A percentile compares a stretch with the other conserved stretches of the same genome.
phyloP scores from a whole-genome alignment of 495 filamentous ascomycete species.

The Penicillium lividum region DNA sequence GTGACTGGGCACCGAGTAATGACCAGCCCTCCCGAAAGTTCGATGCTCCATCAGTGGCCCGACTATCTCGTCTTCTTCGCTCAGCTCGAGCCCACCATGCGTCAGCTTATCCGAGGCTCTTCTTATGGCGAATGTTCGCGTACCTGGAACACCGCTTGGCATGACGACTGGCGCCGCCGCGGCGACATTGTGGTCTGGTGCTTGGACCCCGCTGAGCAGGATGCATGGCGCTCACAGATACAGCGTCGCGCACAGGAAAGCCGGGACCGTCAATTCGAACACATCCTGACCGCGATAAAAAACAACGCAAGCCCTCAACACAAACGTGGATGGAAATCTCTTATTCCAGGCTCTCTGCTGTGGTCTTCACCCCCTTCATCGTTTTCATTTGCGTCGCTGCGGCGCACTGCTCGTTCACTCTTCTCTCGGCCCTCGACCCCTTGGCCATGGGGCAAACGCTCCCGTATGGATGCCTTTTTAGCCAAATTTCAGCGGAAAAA shows the following conservation, averaged over 20 bases:
- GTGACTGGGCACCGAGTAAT: conserved; percentile 4
- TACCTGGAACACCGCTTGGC: conserved; percentile 76
- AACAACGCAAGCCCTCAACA: conserved; percentile 22
- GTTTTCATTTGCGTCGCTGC: conserved; percentile 14
- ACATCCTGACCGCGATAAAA: conserved; percentile 33
- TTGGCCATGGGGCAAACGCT: conserved; percentile 32
- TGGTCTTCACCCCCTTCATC: conserved; percentile 7
- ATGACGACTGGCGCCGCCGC: conserved; percentile 81
- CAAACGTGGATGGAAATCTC: conserved; percentile 24
- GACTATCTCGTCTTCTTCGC: conserved; percentile 67
- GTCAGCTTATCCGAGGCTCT: conserved; percentile 50
- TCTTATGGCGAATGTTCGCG: conserved; percentile 69
- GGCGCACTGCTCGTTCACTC: conserved; percentile 9
- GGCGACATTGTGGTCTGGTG: conserved; percentile 91
- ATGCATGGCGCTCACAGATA: conserved; percentile 30
- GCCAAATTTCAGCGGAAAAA: conserved; percentile 11
- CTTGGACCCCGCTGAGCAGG: conserved; percentile 41
- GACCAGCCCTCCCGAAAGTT: neutral
- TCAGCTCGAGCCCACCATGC: conserved; percentile 56
- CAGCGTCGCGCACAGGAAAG: conserved; percentile 23
- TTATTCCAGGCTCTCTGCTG: conserved; percentile 3
- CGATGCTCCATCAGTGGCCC: conserved; percentile 50
- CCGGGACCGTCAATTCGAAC: conserved; percentile 42
- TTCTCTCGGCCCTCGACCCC: conserved; percentile 17
- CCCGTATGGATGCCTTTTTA: conserved; percentile 11